Base-by-base conservation (phyloP, 1,139 yeast genomes). In the Hemisphaericaspora lyxosophila region DNA sequence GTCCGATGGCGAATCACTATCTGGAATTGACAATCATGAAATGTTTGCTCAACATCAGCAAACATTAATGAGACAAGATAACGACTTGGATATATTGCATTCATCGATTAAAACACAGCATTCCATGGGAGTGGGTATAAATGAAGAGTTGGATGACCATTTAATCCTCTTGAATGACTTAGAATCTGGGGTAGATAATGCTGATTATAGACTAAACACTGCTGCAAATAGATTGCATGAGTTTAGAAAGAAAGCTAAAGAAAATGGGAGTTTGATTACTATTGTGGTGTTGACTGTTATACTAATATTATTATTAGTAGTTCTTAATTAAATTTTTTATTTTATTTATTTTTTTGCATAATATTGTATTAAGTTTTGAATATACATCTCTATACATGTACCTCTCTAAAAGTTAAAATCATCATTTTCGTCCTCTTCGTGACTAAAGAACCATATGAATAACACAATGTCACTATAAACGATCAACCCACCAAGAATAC, bases 181-280 rank as follows among this genome's bases (percentile, higher is more conserved):
- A 34, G 95, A 87, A 50, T 62, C 63, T 25, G 81, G 85, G 14
- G 76, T 85, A 11, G 89, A 82, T 45, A 51, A 64, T 23, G 73
- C 85, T 5, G 73, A 72, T 24, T 52, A 60, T 33, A 64, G 83
- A 35, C 57, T 87, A 29, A 64, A 66, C 26, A 63, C 70, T 6
- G 92, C 95, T 1, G 68, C 72, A 24, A 60, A 64, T 39, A 69
- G 82, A 33, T 66, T 87, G 39, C 68, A 61, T 26, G 66, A 61
- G 31, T 84, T 86, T 51, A 69, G 82, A 36, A 63, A 70, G 12
- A 74, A 68, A 49, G 76, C 82, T 14, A 72, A 73, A 40, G 87
- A 84, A 53, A 80, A 85, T 51, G 90, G 92, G 2, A 82, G 86
- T 36, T 67, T 86, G 66, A 68, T 80, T 30, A 82, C 90, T 0